A percentile compares a stretch with the other conserved stretches of the same genome.
phyloP scores from a whole-genome alignment of 495 filamentous ascomycete genomes.

The Neurospora sublineolata region DNA sequence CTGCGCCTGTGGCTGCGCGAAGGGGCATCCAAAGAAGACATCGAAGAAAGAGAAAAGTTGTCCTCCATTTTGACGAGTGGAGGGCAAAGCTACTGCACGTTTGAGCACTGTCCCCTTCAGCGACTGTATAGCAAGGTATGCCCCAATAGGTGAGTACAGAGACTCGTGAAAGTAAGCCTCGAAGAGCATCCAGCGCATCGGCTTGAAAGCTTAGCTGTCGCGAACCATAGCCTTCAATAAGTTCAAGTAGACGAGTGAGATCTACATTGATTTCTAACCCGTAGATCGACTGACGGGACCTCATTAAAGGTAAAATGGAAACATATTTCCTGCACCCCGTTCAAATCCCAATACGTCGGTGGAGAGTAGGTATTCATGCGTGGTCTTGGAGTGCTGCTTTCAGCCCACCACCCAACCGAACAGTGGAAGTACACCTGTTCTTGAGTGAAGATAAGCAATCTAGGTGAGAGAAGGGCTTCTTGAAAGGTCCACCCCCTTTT shows the following conservation, averaged over 20 bases:
- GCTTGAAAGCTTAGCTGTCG: neutral
- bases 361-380: too few relatives aligned
- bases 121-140: too few relatives aligned
- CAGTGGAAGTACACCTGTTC: neutral
- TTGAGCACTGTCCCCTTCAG: too few relatives aligned
- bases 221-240: neutral
- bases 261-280: neutral
- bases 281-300: neutral
- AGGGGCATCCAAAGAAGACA: neutral
- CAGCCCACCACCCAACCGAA: neutral
- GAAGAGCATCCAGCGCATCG: too few relatives aligned
- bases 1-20: fast-evolving
- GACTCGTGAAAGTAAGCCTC: too few relatives aligned
- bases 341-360: too few relatives aligned
- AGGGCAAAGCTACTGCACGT: too few relatives aligned
- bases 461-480: neutral
- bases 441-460: neutral
- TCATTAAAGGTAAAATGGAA: too few relatives aligned
- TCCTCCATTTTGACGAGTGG: too few relatives aligned
- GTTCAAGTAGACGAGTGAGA: fast-evolving
- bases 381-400: neutral
- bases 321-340: too few relatives aligned
- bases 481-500: neutral
- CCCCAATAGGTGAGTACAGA: too few relatives aligned
- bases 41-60: neutral